Percentiles rank a stretch among this genome's conserved stretches.
These are phyloP conservation scores for Neofusicoccum parvum DNA, from an alignment of 2,329 filamentous ascomycete genomes.

Conservation along the genomic window DNA sequence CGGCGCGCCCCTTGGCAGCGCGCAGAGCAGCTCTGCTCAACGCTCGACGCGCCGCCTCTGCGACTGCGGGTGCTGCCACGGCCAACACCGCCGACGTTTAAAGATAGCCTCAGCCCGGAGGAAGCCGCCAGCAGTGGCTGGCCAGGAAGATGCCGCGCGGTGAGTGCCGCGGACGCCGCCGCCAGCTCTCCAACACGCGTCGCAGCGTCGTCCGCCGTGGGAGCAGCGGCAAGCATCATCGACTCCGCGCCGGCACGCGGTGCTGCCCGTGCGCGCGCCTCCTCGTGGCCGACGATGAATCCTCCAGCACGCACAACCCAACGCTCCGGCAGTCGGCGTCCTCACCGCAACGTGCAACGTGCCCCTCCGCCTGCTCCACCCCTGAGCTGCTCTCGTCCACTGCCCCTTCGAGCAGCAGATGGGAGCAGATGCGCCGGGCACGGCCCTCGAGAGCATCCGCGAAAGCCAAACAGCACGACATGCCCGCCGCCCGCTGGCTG, in stretches of 20 bases:
- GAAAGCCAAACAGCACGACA: conserved; percentile 15
- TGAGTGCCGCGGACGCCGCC: conserved; percentile 14
- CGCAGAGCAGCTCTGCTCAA: background rate
- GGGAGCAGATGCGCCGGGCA: conserved; percentile 1
- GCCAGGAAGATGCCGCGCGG: conserved; percentile 2
- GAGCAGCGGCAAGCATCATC: background rate
- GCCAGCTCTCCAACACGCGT: conserved; percentile 1
- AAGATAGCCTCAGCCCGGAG: background rate
- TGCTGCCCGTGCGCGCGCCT: conserved; percentile 6
- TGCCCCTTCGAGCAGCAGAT: background rate
- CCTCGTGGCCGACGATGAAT: conserved; percentile 7
- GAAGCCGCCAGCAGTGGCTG: background rate
- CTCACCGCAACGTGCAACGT: conserved; percentile 3
- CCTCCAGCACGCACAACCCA: background rate
- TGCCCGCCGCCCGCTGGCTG: background rate
- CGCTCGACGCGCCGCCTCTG: too few species aligned
- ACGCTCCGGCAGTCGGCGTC: background rate
- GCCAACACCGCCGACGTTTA: background rate
- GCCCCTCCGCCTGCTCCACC: background rate
- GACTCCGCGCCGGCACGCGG: background rate
- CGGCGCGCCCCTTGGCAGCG: background rate
- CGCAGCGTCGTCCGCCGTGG: background rate
- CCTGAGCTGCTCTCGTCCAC: conserved; percentile 1
- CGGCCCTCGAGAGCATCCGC: background rate
- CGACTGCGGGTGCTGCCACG: background rate